These are phyloP conservation scores for Akanthomyces uredinophilus DNA, from an alignment of 2,329 filamentous ascomycete species.

Conservation along the genomic window DNA sequence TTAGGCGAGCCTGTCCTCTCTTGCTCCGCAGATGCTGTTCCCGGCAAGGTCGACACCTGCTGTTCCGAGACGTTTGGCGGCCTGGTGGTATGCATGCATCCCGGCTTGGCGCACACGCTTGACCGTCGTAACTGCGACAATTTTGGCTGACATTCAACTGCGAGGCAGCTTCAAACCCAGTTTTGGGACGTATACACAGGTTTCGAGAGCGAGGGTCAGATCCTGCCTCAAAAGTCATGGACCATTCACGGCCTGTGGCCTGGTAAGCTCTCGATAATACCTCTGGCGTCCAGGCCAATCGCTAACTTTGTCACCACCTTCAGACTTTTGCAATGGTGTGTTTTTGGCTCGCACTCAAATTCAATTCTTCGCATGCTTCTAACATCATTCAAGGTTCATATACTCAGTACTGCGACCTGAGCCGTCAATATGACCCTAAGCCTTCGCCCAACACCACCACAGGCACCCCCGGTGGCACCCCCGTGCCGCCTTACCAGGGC, in stretches of 20 bases:
- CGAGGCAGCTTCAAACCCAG: conserved; percentile 47
- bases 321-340: conserved; percentile 41
- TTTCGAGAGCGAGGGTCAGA: conserved; percentile 50
- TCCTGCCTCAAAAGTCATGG: conserved; percentile 53
- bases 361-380: neutral
- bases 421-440: conserved; percentile 58
- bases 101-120: neutral
- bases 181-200: conserved; percentile 63
- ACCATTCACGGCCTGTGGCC: conserved; percentile 58
- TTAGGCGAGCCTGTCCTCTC: conserved; percentile 36
- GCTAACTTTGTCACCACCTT: neutral
- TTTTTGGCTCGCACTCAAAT: neutral
- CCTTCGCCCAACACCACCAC: conserved; percentile 60
- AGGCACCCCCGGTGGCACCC: conserved; percentile 44
- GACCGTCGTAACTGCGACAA: neutral
- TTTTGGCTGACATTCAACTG: neutral
- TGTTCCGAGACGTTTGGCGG: conserved; percentile 62
- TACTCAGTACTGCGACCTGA: conserved; percentile 63
- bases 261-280: conserved; percentile 21
- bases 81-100: conserved; percentile 37
- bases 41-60: conserved; percentile 51
- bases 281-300: neutral
- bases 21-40: conserved; percentile 42
- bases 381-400: conserved; percentile 43
- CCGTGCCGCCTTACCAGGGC: conserved; percentile 55